Evolutionary conservation across 768 basidiomycete species (phyloP).

Genomic region (Mrakia blollopis): DNA sequence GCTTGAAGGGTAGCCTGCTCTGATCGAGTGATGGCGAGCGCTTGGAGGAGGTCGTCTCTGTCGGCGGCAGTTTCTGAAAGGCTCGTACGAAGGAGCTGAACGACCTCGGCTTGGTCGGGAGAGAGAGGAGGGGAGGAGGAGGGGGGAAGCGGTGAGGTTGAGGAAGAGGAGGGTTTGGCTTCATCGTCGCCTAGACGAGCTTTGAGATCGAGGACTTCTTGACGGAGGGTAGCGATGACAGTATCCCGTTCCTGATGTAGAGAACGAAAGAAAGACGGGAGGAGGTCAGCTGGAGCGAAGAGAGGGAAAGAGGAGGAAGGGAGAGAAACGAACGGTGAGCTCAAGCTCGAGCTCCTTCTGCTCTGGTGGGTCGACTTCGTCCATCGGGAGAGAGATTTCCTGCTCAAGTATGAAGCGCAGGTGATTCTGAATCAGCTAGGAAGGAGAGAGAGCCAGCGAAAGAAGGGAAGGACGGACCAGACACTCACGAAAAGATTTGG

Average conservation of each 20-base stretch:
- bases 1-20: slow-evolving; percentile 17
- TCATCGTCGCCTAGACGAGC: slow-evolving; percentile 3
- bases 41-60: slow-evolving; percentile 17
- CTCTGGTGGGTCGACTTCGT: background rate
- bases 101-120: background rate
- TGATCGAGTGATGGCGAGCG: slow-evolving; percentile 21
- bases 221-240: slow-evolving; percentile 1
- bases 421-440: background rate
- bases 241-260: slow-evolving; percentile 12
- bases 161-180: background rate
- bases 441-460: background rate
- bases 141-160: too few relatives aligned
- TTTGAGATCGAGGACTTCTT: slow-evolving; percentile 7
- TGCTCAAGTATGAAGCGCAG: too few relatives aligned
- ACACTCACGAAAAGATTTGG: too few relatives aligned
- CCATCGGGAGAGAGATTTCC: background rate
- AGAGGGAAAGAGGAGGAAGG: background rate
- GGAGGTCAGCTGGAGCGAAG: background rate
- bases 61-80: background rate
- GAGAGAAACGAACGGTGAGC: slow-evolving; percentile 9
- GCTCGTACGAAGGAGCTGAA: background rate
- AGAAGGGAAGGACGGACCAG: background rate
- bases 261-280: background rate
- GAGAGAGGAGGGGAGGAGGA: background rate
- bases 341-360: slow-evolving; percentile 8